Conservation (phyloP, 805 yeast genomes). For the Ogataea haglerorum region DNA sequence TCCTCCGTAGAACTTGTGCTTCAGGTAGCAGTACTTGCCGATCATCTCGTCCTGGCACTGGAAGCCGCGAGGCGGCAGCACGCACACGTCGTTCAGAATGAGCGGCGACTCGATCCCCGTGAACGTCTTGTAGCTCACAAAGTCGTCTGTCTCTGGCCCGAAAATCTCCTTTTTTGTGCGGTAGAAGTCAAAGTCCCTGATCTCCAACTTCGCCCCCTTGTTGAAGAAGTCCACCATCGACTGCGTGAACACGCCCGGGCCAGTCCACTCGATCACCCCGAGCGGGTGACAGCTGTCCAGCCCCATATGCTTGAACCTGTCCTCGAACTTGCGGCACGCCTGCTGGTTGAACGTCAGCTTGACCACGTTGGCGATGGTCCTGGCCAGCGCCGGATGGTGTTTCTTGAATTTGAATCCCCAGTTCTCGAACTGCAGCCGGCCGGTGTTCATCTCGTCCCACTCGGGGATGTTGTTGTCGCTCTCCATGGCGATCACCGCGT, state of each 20-base stretch:
- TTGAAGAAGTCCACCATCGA: conserved; percentile 44
- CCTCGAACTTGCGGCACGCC: conserved; percentile 25
- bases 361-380: conserved; percentile 44
- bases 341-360: conserved; percentile 40
- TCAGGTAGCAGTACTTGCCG: conserved; percentile 24
- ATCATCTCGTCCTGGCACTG: conserved; percentile 23
- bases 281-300: conserved; percentile 37
- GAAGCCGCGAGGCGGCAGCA: conserved; percentile 16
- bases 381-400: conserved; percentile 55
- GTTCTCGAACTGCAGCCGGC: conserved; percentile 51
- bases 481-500: conserved; percentile 47
- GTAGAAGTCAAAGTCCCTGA: conserved; percentile 10
- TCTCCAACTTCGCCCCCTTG: conserved; percentile 5
- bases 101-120: conserved; percentile 21
- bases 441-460: conserved; percentile 41
- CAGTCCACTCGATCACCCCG: conserved; percentile 47
- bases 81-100: conserved; percentile 16
- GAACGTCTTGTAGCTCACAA: conserved; percentile 16
- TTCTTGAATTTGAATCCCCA: conserved; percentile 52
- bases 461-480: conserved; percentile 42
- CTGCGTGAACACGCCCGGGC: conserved; percentile 51
- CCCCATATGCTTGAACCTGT: conserved; percentile 16
- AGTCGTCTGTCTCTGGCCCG: conserved; percentile 14
- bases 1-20: conserved; percentile 18
- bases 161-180: conserved; percentile 9